Conservation (phyloP, 2,329 filamentous ascomycete species). For the Pseudogymnoascus sp. region DNA sequence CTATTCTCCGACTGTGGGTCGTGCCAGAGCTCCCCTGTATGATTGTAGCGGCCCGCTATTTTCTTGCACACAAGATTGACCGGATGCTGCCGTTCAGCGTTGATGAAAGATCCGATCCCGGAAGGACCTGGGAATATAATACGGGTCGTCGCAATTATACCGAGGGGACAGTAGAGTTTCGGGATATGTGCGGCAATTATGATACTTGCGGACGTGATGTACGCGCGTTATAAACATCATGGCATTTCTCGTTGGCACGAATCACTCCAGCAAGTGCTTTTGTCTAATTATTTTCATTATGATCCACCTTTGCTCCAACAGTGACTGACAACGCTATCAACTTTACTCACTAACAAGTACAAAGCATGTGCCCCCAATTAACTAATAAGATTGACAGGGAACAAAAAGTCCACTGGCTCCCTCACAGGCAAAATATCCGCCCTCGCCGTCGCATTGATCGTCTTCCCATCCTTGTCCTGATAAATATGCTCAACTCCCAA, state of each 20-base stretch:
- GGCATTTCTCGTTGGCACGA: not conserved
- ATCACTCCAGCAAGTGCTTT: not conserved
- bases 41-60: not conserved
- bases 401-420: not conserved
- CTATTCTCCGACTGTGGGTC: not conserved
- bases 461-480: constrained; percentile 6
- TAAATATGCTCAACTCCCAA: constrained; percentile 22
- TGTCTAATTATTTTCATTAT: constrained; percentile 1
- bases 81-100: not conserved
- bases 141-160: not conserved
- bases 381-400: not conserved
- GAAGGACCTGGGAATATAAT: not conserved
- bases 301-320: not conserved
- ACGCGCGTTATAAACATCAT: not conserved
- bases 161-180: not conserved
- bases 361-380: not conserved
- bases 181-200: not conserved
- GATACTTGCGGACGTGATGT: not conserved
- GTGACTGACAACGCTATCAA: not conserved
- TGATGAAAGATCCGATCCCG: not conserved
- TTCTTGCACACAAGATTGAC: not conserved
- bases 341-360: not conserved
- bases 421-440: not conserved
- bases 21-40: not conserved
- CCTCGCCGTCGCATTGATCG: not conserved